These are phyloP conservation scores for Chlamydomonas sp. DNA, from an alignment of 139 green algal species.

Conservation along the genomic window DNA sequence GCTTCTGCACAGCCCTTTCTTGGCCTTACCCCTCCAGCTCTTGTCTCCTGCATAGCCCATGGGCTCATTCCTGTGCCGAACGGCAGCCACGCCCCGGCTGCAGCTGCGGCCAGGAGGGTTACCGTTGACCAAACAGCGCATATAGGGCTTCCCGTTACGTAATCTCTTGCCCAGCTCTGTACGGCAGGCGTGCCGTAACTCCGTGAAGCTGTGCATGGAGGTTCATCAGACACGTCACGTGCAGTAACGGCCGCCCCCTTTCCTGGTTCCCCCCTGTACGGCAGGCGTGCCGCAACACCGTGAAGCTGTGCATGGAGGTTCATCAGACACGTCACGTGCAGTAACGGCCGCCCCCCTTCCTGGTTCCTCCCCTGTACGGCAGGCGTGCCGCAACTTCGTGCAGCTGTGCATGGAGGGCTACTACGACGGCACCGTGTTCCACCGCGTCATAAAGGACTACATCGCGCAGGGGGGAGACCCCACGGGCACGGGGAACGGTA, in stretches of 20 bases:
- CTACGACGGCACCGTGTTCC: constrained; percentile 93
- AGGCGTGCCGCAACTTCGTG: constrained; percentile 90
- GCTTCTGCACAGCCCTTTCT: too few relatives aligned
- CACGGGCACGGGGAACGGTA: constrained; percentile 75
- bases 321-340: background rate
- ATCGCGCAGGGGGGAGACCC: constrained; percentile 82
- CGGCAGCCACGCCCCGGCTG: too few relatives aligned
- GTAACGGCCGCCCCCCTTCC: background rate
- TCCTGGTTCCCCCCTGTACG: constrained; percentile 48
- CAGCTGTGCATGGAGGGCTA: constrained; percentile 96
- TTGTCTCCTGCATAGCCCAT: too few relatives aligned
- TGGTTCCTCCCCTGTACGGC: constrained; percentile 47
- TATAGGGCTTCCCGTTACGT: background rate
- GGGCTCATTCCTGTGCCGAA: too few relatives aligned
- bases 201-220: background rate
- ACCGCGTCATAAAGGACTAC: constrained; percentile 89
- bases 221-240: background rate
- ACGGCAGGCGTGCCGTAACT: background rate
- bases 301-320: background rate
- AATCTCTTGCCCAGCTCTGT: background rate
- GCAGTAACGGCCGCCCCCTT: background rate
- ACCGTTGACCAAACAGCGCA: background rate
- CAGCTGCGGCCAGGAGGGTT: too few relatives aligned
- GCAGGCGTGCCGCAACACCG: background rate
- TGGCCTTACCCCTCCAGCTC: too few relatives aligned